Percentiles rank a stretch among this genome's conserved stretches.
These are phyloP conservation scores for Vairimorpha apis DNA, from an alignment of 371 early-diverging fungal species.

Conservation along the genomic window DNA sequence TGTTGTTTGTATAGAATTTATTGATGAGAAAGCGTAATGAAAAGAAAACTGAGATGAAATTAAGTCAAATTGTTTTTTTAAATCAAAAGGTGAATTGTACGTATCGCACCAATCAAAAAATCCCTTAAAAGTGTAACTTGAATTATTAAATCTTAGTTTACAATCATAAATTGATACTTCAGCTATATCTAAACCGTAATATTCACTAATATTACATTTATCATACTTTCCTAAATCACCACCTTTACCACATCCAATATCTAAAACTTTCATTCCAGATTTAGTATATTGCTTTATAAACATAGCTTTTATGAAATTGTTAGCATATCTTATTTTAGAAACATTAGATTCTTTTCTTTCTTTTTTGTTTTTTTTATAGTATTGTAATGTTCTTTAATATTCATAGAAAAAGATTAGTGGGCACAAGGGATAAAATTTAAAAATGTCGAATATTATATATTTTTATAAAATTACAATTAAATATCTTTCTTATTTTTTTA, in stretches of 20 bases:
- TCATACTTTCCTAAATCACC: conserved; percentile 87
- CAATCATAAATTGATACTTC: conserved; percentile 81
- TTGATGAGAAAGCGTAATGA: conserved; percentile 87
- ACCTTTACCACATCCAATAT: conserved; percentile 94
- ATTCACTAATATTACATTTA: conserved; percentile 63
- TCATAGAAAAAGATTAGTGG: no score
- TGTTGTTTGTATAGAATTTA: conserved; percentile 71
- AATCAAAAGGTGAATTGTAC: conserved; percentile 63
- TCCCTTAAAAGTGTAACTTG: conserved; percentile 63
- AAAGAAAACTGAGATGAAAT: conserved; percentile 88
- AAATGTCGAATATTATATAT: no score
- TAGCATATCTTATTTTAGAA: conserved; percentile 57
- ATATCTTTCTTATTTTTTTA: no score
- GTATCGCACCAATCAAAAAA: conserved; percentile 73
- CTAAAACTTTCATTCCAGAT: conserved; percentile 65
- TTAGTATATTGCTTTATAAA: conserved; percentile 51
- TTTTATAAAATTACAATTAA: no score
- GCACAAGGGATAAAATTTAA: no score
- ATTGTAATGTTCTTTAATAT: conserved; percentile 82
- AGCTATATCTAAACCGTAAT: conserved; percentile 73
- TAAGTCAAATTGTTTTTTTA: conserved; percentile 68
- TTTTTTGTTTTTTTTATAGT: conserved; percentile 71
- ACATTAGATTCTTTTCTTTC: conserved; percentile 60
- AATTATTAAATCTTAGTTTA: conserved; percentile 66
- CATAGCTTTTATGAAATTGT: conserved; percentile 62